These are phyloP conservation scores for Barnettozyma hawaiiensis DNA, from an alignment of 1,139 yeast genomes.

Conservation along the genomic window DNA sequence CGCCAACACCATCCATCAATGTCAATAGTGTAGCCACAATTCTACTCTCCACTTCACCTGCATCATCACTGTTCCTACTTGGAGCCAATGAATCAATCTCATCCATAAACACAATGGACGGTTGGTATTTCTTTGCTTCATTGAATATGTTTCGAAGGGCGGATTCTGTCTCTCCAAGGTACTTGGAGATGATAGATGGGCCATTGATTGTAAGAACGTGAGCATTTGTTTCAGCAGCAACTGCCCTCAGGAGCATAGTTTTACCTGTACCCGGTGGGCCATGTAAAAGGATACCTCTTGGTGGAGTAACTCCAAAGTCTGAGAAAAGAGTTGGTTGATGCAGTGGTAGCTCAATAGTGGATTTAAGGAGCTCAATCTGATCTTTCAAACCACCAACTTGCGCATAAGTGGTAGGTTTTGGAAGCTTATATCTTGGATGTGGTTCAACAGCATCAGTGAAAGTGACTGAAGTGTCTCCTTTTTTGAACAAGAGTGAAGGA, in stretches of 20 bases:
- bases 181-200: constrained; percentile 87
- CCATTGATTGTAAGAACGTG: constrained; percentile 85
- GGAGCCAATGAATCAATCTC: constrained; percentile 93
- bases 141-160: constrained; percentile 73
- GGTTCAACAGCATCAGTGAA: constrained; percentile 24
- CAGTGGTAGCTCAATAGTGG: constrained; percentile 76
- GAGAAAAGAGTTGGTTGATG: constrained; percentile 71
- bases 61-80: constrained; percentile 70
- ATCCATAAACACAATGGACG: constrained; percentile 81
- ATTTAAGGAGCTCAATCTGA: constrained; percentile 56
- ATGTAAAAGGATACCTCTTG: constrained; percentile 82
- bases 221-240: constrained; percentile 66
- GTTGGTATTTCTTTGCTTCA: constrained; percentile 82
- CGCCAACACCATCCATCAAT: constrained; percentile 85
- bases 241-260: constrained; percentile 78
- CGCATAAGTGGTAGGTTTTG: constrained; percentile 38
- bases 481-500: constrained; percentile 42
- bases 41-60: constrained; percentile 84
- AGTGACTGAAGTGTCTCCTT: constrained; percentile 34
- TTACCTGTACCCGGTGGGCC: constrained; percentile 99
- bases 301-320: constrained; percentile 85
- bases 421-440: constrained; percentile 32
- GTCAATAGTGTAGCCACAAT: constrained; percentile 86
- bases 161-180: constrained; percentile 88
- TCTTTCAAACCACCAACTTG: constrained; percentile 73